These are phyloP conservation scores for Orbilia oligospora DNA, from an alignment of 2,329 filamentous ascomycete species.

Conservation along the genomic window DNA sequence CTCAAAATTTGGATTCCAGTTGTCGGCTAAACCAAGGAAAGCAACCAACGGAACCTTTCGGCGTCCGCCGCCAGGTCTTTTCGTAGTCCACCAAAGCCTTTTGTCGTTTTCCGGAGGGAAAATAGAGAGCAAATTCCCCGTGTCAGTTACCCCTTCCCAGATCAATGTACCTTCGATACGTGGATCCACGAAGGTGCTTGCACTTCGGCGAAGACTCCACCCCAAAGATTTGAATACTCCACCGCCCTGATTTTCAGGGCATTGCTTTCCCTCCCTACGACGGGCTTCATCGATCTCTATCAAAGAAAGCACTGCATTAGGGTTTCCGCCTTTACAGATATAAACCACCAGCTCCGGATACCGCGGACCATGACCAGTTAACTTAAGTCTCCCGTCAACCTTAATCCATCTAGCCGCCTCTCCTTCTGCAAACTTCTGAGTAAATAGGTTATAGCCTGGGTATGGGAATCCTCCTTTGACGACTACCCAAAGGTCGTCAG, in stretches of 20 bases:
- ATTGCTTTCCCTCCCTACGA: constrained; percentile 6
- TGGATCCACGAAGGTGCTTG: constrained; percentile 28
- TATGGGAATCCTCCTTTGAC: constrained; percentile 29
- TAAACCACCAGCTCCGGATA: constrained; percentile 12
- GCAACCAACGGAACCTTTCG: constrained; percentile 22
- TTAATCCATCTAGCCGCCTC: constrained; percentile 34
- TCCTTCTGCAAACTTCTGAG: constrained; percentile 24
- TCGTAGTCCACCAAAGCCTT: constrained; percentile 18
- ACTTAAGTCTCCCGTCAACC: constrained; percentile 8
- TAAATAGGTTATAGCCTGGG: constrained; percentile 32
- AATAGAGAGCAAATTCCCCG: not conserved
- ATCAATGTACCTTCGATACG: constrained; percentile 27
- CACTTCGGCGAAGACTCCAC: constrained; percentile 4
- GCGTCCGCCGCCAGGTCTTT: not conserved
- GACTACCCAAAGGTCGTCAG: constrained; percentile 29
- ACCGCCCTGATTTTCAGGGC: constrained; percentile 11
- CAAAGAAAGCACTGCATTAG: not conserved
- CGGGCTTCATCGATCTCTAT: constrained; percentile 12
- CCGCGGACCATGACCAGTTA: not conserved
- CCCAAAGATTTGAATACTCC: constrained; percentile 29
- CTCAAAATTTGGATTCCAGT: not conserved
- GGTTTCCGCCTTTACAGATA: constrained; percentile 1
- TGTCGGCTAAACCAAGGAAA: constrained; percentile 6
- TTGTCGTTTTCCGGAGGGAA: constrained; percentile 35
- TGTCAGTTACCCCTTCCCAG: constrained; percentile 6